Percentiles rank a stretch among this genome's conserved stretches.
phyloP scores from a whole-genome alignment of 768 basidiomycete species.

The Rhodotorula taiwanensis region DNA sequence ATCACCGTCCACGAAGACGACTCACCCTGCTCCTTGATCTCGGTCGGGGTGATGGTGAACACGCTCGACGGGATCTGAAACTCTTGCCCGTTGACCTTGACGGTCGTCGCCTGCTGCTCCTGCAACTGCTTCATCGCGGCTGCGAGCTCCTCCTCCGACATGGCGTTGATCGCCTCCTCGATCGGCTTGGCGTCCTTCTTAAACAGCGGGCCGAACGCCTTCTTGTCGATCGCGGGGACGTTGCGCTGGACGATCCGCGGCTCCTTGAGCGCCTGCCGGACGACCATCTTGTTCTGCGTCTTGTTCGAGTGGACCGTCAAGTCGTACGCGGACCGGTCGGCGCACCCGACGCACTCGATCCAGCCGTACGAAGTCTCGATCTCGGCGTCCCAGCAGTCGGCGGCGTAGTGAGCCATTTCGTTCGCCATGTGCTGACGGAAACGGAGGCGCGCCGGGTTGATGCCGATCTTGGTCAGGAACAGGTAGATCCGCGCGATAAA shows the following conservation, averaged over 20 bases:
- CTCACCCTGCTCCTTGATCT: slow-evolving; percentile 74
- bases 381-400: slow-evolving; percentile 99
- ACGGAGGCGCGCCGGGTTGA: slow-evolving; percentile 70
- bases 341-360: slow-evolving; percentile 99
- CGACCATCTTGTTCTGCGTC: slow-evolving; percentile 79
- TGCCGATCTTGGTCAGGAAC: slow-evolving; percentile 84
- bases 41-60: slow-evolving; percentile 70
- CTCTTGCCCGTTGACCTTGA: slow-evolving; percentile 59
- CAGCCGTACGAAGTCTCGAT: slow-evolving; percentile 86
- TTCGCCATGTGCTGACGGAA: slow-evolving; percentile 98
- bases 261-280: slow-evolving; percentile 75
- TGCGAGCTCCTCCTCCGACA: slow-evolving; percentile 61
- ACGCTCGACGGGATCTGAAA: slow-evolving; percentile 67
- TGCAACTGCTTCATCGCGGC: slow-evolving; percentile 64
- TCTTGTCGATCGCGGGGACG: slow-evolving; percentile 76
- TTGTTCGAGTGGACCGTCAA: slow-evolving; percentile 75
- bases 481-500: slow-evolving; percentile 87
- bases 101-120: slow-evolving; percentile 58
- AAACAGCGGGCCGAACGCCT: slow-evolving; percentile 78
- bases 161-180: slow-evolving; percentile 57
- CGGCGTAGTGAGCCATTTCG: slow-evolving; percentile 99
- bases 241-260: slow-evolving; percentile 75
- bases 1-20: slow-evolving; percentile 4
- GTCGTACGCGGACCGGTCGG: slow-evolving; percentile 96
- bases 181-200: slow-evolving; percentile 69